phyloP scores from a whole-genome alignment of 371 early-diverging fungal species.

The Gilbertella persicaria region DNA sequence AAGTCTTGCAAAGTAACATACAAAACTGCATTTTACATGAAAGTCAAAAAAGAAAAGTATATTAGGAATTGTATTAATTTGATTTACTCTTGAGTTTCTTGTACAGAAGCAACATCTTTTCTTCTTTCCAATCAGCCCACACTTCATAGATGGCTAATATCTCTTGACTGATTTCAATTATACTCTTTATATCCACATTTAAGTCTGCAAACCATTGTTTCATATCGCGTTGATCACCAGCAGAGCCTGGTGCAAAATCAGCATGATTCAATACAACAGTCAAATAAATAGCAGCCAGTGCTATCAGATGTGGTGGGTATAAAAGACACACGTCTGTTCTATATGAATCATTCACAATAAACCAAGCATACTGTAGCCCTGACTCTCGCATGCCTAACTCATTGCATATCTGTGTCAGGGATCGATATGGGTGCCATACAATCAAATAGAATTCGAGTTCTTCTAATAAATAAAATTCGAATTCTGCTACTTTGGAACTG shows the following conservation, averaged over 20 bases:
- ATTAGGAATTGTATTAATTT: too few species aligned
- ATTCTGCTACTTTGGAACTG: conserved; percentile 79
- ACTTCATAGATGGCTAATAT: conserved; percentile 64
- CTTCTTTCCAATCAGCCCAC: conserved; percentile 70
- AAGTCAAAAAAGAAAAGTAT: too few species aligned
- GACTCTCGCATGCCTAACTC: conserved; percentile 61
- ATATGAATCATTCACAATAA: conserved; percentile 82
- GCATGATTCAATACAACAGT: conserved; percentile 65
- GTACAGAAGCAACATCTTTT: conserved; percentile 47
- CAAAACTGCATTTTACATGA: too few species aligned
- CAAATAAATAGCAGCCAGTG: conserved; percentile 79
- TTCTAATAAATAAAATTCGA: conserved; percentile 89
- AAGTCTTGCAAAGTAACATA: too few species aligned
- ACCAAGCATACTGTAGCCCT: conserved; percentile 78
- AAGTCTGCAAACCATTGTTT: conserved; percentile 76
- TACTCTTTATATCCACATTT: conserved; percentile 72
- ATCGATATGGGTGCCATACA: conserved; percentile 86
- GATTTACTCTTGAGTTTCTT: conserved; percentile 39
- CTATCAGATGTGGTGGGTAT: conserved; percentile 89
- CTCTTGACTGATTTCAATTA: conserved; percentile 72
- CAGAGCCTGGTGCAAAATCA: conserved; percentile 45
- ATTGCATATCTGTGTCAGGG: conserved; percentile 64
- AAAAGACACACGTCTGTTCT: conserved; percentile 76
- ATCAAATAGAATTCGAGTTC: conserved; percentile 86
- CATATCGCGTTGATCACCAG: conserved; percentile 58